Evolutionary conservation across 306 rosid species (phyloP).

Genomic region (Sicyos baderoa): DNA sequence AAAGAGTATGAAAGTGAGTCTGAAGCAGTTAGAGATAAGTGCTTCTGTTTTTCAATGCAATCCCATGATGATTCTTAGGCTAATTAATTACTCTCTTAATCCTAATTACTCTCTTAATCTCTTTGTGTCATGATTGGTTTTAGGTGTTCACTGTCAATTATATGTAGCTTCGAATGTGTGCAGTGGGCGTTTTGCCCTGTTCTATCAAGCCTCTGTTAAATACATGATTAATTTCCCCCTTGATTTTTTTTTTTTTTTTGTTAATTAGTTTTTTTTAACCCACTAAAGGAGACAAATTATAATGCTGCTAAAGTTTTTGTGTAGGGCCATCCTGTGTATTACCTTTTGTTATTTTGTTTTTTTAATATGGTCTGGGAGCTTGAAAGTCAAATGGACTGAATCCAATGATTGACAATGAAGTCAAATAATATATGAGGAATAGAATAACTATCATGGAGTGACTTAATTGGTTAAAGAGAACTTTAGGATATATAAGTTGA

Average conservation of each 20-base stretch:
- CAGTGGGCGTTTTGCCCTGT: constrained; percentile 30
- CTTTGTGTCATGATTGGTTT: constrained; percentile 26
- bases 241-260: too few species aligned
- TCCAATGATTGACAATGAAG: not conserved
- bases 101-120: too few species aligned
- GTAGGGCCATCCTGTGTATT: not conserved
- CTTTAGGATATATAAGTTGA: too few species aligned
- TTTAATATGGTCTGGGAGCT: not conserved
- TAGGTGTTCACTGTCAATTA: constrained; percentile 62
- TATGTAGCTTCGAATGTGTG: constrained; percentile 32
- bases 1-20: constrained; percentile 75
- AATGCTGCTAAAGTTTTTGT: not conserved
- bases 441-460: too few species aligned
- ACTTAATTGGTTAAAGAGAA: too few species aligned
- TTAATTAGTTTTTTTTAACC: too few species aligned
- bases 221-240: too few species aligned
- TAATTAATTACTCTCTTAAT: constrained; percentile 24
- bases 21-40: constrained; percentile 80
- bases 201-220: constrained; percentile 25
- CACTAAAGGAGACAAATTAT: not conserved
- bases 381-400: not conserved
- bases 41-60: constrained; percentile 67
- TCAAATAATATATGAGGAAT: not conserved
- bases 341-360: not conserved
- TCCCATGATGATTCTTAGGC: constrained; percentile 52